These are phyloP conservation scores for Ambrosia artemisiifolia DNA, from an alignment of 129 eudicot genomes.

Conservation along the genomic window DNA sequence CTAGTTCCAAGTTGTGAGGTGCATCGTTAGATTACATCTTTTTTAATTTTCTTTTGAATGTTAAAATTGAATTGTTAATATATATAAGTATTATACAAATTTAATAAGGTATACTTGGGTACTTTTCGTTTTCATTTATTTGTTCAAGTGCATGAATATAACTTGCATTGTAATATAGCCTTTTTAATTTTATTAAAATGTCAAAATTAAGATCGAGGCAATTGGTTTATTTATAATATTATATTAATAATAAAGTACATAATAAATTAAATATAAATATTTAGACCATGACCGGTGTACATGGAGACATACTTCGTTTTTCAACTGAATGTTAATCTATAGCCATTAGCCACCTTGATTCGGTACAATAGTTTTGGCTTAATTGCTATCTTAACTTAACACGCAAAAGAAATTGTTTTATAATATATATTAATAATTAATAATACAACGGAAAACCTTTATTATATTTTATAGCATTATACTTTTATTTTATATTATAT, in stretches of 20 bases:
- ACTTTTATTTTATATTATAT: neutral
- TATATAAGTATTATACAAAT: neutral
- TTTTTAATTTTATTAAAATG: neutral
- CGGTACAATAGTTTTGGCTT: slow-evolving; percentile 10
- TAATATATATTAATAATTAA: neutral
- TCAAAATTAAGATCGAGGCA: neutral
- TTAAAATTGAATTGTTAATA: neutral
- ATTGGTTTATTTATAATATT: neutral
- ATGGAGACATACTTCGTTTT: slow-evolving; percentile 13
- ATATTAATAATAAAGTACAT: neutral
- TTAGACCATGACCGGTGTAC: neutral
- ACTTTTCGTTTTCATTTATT: neutral
- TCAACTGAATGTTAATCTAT: slow-evolving; percentile 8
- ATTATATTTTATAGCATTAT: neutral
- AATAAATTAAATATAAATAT: neutral
- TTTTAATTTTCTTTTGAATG: neutral
- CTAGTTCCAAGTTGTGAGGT: slow-evolving; percentile 23
- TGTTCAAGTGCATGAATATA: neutral
- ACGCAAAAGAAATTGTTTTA: slow-evolving; percentile 25
- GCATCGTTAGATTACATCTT: neutral
- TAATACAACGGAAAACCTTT: neutral
- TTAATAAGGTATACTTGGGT: neutral
- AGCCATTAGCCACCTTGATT: neutral
- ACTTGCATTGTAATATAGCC: neutral
- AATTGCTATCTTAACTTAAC: slow-evolving; percentile 20